phyloP scores from a whole-genome alignment of 2,329 filamentous ascomycete genomes.

The Grosmannia serpens region DNA sequence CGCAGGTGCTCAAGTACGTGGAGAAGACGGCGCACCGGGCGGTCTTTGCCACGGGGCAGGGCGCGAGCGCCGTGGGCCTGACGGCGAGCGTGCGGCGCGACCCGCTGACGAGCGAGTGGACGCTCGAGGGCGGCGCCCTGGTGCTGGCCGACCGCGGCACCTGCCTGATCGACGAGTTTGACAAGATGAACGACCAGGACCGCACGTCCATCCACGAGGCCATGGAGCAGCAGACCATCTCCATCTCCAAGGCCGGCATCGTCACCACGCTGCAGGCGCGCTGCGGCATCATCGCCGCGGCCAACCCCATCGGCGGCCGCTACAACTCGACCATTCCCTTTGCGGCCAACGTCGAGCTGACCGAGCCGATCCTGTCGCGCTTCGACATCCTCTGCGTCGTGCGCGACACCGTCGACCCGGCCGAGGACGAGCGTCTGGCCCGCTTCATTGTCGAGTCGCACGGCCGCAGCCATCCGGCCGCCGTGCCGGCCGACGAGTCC shows the following conservation, averaged over 20 bases:
- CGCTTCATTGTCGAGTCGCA: constrained; percentile 93
- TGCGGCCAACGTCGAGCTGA: constrained; percentile 90
- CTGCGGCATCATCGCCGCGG: constrained; percentile 91
- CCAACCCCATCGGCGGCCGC: constrained; percentile 89
- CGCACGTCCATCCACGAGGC: constrained; percentile 97
- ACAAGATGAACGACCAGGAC: constrained; percentile 99
- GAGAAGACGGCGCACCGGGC: constrained; percentile 95
- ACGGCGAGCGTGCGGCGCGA: constrained; percentile 94
- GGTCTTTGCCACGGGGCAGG: constrained; percentile 95
- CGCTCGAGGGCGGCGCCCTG: constrained; percentile 86
- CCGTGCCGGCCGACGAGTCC: constrained; percentile 20
- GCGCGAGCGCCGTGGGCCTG: constrained; percentile 92
- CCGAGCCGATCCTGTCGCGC: constrained; percentile 92
- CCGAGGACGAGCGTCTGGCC: constrained; percentile 84
- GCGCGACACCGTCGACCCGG: constrained; percentile 84
- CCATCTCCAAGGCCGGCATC: constrained; percentile 96
- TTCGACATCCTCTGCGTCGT: constrained; percentile 97
- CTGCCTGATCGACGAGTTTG: constrained; percentile 96
- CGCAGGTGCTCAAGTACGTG: constrained; percentile 92
- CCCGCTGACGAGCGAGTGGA: constrained; percentile 94
- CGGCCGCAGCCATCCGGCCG: constrained; percentile 64
- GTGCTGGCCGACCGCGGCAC: constrained; percentile 92
- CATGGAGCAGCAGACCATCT: constrained; percentile 99
- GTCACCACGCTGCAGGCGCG: constrained; percentile 93
- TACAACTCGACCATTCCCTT: constrained; percentile 97